Percentiles rank a stretch among this genome's conserved stretches.
Evolutionary conservation across 495 filamentous ascomycete genomes (phyloP).

Genomic region (Wilcoxina mikolae): DNA sequence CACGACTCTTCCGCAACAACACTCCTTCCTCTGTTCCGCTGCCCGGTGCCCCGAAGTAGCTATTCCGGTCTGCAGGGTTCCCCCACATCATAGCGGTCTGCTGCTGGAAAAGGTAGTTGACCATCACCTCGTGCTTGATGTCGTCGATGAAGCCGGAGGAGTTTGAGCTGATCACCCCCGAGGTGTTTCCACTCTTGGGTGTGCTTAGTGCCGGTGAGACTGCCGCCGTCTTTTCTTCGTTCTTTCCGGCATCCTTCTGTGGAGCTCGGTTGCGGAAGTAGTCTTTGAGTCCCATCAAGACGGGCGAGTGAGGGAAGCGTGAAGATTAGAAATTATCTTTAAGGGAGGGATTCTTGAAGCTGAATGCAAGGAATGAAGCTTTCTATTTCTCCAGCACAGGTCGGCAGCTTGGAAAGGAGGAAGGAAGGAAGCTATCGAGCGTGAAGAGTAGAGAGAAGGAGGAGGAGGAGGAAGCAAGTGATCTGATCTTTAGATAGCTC

Average conservation of each 20-base stretch:
- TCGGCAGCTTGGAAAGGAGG: too few species aligned
- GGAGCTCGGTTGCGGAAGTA: constrained; percentile 39
- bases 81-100: constrained; percentile 59
- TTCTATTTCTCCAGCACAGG: too few species aligned
- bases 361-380: too few species aligned
- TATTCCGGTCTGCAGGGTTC: constrained; percentile 32
- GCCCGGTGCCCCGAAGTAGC: constrained; percentile 1
- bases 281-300: constrained; percentile 42
- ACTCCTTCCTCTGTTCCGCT: constrained; percentile 55
- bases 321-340: background rate
- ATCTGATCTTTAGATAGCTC: too few species aligned
- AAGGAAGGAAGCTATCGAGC: too few species aligned
- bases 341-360: too few species aligned
- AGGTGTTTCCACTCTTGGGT: constrained; percentile 12
- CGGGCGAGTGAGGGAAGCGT: background rate
- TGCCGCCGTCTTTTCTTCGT: constrained; percentile 30
- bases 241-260: constrained; percentile 29
- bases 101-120: constrained; percentile 66
- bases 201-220: constrained; percentile 19
- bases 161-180: constrained; percentile 34
- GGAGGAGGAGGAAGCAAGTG: too few species aligned
- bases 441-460: too few species aligned
- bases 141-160: constrained; percentile 45
- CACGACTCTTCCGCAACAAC: constrained; percentile 48
- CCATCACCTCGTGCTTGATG: constrained; percentile 74